phyloP scores from a whole-genome alignment of 495 filamentous ascomycete genomes.

The Recurvomyces mirabilis region DNA sequence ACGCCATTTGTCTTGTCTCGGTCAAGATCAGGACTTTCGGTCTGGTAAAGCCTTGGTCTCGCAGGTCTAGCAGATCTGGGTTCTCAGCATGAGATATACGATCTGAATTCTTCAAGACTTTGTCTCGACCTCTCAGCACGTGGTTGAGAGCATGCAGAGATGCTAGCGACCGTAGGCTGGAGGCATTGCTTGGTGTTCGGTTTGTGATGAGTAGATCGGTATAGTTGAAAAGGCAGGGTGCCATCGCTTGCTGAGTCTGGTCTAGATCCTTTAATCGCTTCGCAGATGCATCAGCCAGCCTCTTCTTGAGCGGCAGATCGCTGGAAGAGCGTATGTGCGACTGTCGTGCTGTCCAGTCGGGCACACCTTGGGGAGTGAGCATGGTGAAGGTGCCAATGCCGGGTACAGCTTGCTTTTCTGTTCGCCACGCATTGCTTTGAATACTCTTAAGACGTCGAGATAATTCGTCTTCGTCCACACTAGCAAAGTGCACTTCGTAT shows the following conservation, averaged over 20 bases:
- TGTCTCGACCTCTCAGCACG: slow-evolving; percentile 83
- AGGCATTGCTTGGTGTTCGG: slow-evolving; percentile 53
- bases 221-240: slow-evolving; percentile 60
- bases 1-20: slow-evolving; percentile 76
- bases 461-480: slow-evolving; percentile 46
- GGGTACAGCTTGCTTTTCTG: slow-evolving; percentile 29
- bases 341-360: slow-evolving; percentile 5
- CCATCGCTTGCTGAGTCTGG: slow-evolving; percentile 40
- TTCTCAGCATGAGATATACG: slow-evolving; percentile 46
- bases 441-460: slow-evolving; percentile 42
- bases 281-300: slow-evolving; percentile 31
- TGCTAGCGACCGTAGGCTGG: slow-evolving; percentile 56
- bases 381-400: slow-evolving; percentile 4
- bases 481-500: slow-evolving; percentile 69
- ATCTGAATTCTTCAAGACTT: slow-evolving; percentile 82
- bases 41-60: slow-evolving; percentile 91
- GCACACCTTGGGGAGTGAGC: not conserved
- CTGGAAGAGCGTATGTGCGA: slow-evolving; percentile 13
- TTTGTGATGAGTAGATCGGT: slow-evolving; percentile 67
- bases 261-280: slow-evolving; percentile 35
- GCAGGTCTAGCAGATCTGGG: slow-evolving; percentile 55
- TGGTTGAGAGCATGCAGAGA: slow-evolving; percentile 83
- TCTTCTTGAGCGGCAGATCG: slow-evolving; percentile 53
- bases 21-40: slow-evolving; percentile 85
- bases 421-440: slow-evolving; percentile 47